Conservation (phyloP, 148 eudicot genomes). For the Beta vulgaris region DNA sequence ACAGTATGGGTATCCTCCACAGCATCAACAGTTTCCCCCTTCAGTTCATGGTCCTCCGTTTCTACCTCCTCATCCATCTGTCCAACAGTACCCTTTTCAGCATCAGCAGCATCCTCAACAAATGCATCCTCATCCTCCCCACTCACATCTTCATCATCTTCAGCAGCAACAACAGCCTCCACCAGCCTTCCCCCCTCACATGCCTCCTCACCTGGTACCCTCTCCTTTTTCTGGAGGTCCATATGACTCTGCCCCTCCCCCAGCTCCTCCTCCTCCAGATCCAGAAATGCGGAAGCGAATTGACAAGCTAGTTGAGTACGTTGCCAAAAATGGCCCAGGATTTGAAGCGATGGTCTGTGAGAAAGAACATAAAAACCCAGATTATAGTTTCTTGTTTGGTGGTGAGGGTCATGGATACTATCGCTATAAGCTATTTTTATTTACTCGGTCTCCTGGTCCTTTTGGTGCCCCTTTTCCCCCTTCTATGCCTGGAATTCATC, state of each 20-base stretch:
- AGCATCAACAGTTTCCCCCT: conserved; percentile 79
- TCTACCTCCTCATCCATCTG: conserved; percentile 72
- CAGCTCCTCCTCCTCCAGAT: conserved; percentile 79
- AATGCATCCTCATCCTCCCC: conserved; percentile 65
- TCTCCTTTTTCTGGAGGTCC: conserved; percentile 68
- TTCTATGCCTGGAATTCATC: conserved; percentile 64
- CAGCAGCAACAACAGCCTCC: conserved; percentile 76
- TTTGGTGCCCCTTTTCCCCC: conserved; percentile 64
- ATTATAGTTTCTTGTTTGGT: conserved; percentile 80
- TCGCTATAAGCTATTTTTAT: conserved; percentile 77
- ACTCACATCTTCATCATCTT: conserved; percentile 62
- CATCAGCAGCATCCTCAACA: conserved; percentile 68
- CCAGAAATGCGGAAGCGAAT: conserved; percentile 88
- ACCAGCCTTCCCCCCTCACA: conserved; percentile 64
- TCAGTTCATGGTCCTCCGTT: conserved; percentile 79
- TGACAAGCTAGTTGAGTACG: conserved; percentile 85
- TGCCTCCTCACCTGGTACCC: conserved; percentile 63
- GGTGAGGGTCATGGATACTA: conserved; percentile 95
- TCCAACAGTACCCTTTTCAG: conserved; percentile 71
- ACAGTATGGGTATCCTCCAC: conserved; percentile 80
- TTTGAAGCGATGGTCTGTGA: conserved; percentile 92
- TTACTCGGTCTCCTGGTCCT: conserved; percentile 60
- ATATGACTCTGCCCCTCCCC: conserved; percentile 75
- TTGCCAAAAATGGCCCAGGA: conserved; percentile 86
- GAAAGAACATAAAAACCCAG: conserved; percentile 83